Conservation (phyloP, 2,329 filamentous ascomycete species). For the Aspergillus intermedius region DNA sequence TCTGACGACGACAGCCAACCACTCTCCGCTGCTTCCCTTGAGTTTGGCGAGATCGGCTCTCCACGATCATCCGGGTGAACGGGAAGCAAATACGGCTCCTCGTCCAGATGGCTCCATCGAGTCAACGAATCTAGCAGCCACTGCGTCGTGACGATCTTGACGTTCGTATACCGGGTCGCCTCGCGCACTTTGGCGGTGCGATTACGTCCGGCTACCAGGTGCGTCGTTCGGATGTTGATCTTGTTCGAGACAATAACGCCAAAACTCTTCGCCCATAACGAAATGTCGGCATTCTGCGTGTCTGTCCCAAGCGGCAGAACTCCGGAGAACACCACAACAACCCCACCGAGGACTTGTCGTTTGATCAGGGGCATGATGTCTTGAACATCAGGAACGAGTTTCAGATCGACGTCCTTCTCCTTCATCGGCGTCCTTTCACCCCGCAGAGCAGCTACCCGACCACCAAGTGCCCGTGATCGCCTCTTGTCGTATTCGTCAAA, state of each 20-base stretch:
- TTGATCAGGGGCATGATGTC: slow-evolving; percentile 79
- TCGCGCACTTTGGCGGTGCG: slow-evolving; percentile 88
- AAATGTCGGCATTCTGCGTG: slow-evolving; percentile 75
- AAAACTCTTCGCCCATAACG: slow-evolving; percentile 78
- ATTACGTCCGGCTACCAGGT: slow-evolving; percentile 51
- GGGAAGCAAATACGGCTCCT: slow-evolving; percentile 71
- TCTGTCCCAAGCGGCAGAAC: slow-evolving; percentile 78
- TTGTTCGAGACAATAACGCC: slow-evolving; percentile 57
- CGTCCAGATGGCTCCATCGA: slow-evolving; percentile 74
- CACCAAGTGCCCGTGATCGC: slow-evolving; percentile 39
- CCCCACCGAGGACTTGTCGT: slow-evolving; percentile 63
- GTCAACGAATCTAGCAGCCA: slow-evolving; percentile 84
- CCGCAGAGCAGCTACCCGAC: slow-evolving; percentile 44
- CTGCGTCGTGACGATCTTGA: slow-evolving; percentile 85
- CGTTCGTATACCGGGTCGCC: slow-evolving; percentile 68
- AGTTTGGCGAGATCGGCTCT: slow-evolving; percentile 34
- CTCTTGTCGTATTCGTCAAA: slow-evolving; percentile 71
- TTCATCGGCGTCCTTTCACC: slow-evolving; percentile 40
- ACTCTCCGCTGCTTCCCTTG: slow-evolving; percentile 42
- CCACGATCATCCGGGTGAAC: slow-evolving; percentile 62
- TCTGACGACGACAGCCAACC: slow-evolving; percentile 41
- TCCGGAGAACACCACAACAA: slow-evolving; percentile 80
- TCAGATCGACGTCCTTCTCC: slow-evolving; percentile 45
- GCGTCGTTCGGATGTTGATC: slow-evolving; percentile 43
- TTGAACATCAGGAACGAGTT: slow-evolving; percentile 75